Evolutionary conservation across 257 asterid genomes (phyloP), one percentile per base, ranked within the genome.

Genomic region (Capsicum pubescens): DNA sequence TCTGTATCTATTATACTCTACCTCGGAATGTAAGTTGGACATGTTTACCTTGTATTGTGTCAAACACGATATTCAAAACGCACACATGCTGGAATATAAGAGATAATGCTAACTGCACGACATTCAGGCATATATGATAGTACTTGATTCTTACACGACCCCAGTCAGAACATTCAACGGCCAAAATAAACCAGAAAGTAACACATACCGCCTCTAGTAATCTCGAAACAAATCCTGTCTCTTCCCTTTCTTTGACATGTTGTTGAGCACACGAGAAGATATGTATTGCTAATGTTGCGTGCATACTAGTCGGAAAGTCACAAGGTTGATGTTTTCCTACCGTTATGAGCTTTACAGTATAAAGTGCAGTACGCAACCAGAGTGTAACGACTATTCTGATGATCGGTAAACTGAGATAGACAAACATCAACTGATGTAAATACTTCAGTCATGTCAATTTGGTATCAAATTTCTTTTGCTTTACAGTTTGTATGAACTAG

Each of bases 191-290:
- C 26, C 4, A 52, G 44, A 52, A 26, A 14, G 46, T 76, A 76
- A 76, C 81, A 76, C 81, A 52, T 26, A 14, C 26, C 4, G 12
- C 81, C 46, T 52, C 81, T 26, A 76, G 81, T 50, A 2, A 76
- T 76, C 81, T 52, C 81, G 21, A 26, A 35, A 8, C 3, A 69
- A 16, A 14, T 35, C 12, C 74, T 36, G 14, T 7, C 32, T 3
- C 52, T 68, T 76, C 21, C 26, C 46, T 52, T 52, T 76, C 61
- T 19, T 48, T 19, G 80, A 19, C 42, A 74, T 74, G 21, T 74
- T 0, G 8, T 19, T 50, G 80, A 12, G 12, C 16, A 74, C 11
- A 19, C 3, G 46, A n/a, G 58, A 71, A 71, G 15, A 10, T 13
- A 46, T 32, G 42, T 6, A 64, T 64, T 11, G 9, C 42, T 64